A percentile compares a stretch with the other conserved stretches of the same genome.
Evolutionary conservation across 1,284 basidiomycete species (phyloP).

Genomic region (Entoloma clypeatum): DNA sequence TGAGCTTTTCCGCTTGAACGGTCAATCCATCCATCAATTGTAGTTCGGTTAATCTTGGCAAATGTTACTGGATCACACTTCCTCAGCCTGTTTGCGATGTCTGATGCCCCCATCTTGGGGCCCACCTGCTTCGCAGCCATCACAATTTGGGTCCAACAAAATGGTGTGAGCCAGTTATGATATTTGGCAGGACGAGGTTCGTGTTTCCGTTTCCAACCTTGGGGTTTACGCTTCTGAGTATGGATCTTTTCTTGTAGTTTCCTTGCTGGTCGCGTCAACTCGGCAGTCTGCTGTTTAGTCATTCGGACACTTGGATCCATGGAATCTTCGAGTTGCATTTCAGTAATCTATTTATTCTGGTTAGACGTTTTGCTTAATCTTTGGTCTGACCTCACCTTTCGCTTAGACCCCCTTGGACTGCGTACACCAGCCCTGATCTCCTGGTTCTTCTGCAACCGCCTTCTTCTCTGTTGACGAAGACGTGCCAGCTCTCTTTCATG

Average conservation of each 20-base stretch:
- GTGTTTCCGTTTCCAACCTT: slow-evolving; percentile 17
- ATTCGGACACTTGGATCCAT: neutral
- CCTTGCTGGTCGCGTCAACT: slow-evolving; percentile 2
- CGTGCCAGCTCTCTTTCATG: slow-evolving; percentile 1
- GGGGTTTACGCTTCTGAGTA: slow-evolving; percentile 11
- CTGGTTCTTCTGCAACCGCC: slow-evolving; percentile 1
- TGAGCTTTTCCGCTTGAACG: slow-evolving; percentile 4
- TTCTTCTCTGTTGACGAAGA: slow-evolving; percentile 14
- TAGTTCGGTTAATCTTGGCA: slow-evolving; percentile 13
- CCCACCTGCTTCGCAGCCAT: slow-evolving; percentile 15
- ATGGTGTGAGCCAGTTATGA: slow-evolving; percentile 24
- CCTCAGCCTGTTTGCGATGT: slow-evolving; percentile 16
- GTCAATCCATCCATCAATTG: slow-evolving; percentile 25
- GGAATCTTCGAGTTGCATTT: slow-evolving; percentile 3
- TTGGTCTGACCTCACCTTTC: slow-evolving; percentile 1
- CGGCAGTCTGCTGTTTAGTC: neutral
- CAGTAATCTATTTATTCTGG: neutral
- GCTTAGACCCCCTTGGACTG: slow-evolving; percentile 18
- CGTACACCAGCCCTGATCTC: slow-evolving; percentile 20
- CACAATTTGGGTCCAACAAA: slow-evolving; percentile 21
- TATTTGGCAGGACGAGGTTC: slow-evolving; percentile 16
- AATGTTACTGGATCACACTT: slow-evolving; percentile 17
- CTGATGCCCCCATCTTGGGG: slow-evolving; percentile 16
- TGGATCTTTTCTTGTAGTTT: slow-evolving; percentile 7
- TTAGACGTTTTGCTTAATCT: neutral